These are phyloP conservation scores for Clathrus columnatus DNA, from an alignment of 768 basidiomycete species.

Conservation along the genomic window DNA sequence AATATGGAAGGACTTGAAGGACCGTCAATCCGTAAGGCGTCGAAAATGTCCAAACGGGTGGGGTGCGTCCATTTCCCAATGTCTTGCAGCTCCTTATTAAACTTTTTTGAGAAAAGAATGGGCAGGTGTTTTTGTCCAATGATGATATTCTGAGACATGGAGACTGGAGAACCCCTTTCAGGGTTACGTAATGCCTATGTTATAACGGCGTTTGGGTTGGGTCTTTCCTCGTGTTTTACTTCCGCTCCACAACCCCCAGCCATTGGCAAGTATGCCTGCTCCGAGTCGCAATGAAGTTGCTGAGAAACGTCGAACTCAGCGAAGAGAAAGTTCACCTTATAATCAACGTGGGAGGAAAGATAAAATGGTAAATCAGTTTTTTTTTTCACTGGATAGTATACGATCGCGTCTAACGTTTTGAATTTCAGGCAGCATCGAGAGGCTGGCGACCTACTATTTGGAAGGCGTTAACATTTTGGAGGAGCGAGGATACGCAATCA, in stretches of 20 bases:
- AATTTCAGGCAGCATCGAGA: not conserved
- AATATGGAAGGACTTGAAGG: too few species aligned
- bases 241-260: not conserved
- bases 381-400: not conserved
- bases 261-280: conserved; percentile 1
- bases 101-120: too few species aligned
- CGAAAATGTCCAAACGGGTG: too few species aligned
- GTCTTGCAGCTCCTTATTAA: too few species aligned
- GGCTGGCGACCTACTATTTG: conserved; percentile 8
- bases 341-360: not conserved
- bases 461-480: conserved; percentile 8
- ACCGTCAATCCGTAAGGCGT: too few species aligned
- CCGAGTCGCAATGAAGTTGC: not conserved
- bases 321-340: conserved; percentile 1
- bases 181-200: not conserved
- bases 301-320: not conserved
- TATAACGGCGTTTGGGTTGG: not conserved
- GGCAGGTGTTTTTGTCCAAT: conserved; percentile 24
- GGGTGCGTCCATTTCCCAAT: too few species aligned
- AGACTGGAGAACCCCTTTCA: not conserved
- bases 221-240: conserved; percentile 3
- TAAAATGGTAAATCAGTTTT: not conserved
- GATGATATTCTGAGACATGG: conserved; percentile 71
- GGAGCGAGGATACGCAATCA: not conserved
- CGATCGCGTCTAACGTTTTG: not conserved